Evolutionary conservation across 495 filamentous ascomycete genomes (phyloP).

Genomic region (Xylaria castorea): DNA sequence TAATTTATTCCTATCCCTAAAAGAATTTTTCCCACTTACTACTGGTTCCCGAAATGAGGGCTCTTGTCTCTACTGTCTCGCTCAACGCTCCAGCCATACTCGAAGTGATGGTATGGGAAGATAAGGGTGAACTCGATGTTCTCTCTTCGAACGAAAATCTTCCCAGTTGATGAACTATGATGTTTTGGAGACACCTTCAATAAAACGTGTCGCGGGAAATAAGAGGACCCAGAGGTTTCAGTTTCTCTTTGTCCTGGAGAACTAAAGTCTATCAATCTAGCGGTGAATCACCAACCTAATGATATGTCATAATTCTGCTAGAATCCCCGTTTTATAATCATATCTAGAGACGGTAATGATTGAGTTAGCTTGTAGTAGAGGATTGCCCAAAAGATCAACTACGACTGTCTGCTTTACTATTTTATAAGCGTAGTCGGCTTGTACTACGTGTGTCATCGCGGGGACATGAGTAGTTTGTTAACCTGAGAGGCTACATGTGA

Average conservation of each 20-base stretch:
- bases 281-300: neutral
- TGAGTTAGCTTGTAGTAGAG: neutral
- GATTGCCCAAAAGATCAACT: neutral
- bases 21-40: constrained; percentile 6
- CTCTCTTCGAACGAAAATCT: neutral
- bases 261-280: neutral
- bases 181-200: neutral
- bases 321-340: too few relatives aligned
- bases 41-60: neutral
- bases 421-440: neutral
- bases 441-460: neutral
- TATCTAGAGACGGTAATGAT: neutral
- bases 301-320: neutral
- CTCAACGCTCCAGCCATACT: neutral
- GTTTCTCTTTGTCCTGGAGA: constrained; percentile 7
- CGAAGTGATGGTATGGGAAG: neutral
- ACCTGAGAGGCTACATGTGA: neutral
- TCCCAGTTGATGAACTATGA: neutral
- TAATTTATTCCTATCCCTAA: neutral
- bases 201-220: neutral
- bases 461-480: neutral
- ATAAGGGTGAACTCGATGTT: neutral
- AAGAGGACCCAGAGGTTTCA: neutral
- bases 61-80: neutral
- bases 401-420: neutral